phyloP scores from a whole-genome alignment of 306 rosid genomes.

The Sicyos edulis region DNA sequence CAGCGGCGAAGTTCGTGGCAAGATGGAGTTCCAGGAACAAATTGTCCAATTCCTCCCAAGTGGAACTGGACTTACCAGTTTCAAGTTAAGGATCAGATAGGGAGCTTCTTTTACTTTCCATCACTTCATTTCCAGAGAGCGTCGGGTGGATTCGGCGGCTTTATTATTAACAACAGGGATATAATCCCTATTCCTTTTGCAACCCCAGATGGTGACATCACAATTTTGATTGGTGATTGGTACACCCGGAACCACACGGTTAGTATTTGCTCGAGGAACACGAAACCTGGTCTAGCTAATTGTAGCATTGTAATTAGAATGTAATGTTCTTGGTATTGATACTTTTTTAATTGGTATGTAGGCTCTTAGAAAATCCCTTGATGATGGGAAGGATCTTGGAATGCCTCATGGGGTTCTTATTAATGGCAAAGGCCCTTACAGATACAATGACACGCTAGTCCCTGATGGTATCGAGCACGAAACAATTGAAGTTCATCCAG shows the following conservation, averaged over 20 bases:
- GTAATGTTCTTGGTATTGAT: constrained; percentile 17
- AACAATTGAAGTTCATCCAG: constrained; percentile 71
- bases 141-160: constrained; percentile 82
- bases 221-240: constrained; percentile 82
- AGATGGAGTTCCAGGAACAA: constrained; percentile 90
- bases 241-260: constrained; percentile 84
- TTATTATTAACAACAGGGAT: constrained; percentile 55
- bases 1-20: constrained; percentile 88
- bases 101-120: no score
- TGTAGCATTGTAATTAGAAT: constrained; percentile 2
- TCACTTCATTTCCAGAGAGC: constrained; percentile 55
- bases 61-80: constrained; percentile 54
- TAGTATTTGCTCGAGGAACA: constrained; percentile 30
- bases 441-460: constrained; percentile 79
- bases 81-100: no score
- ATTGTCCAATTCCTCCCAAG: constrained; percentile 92
- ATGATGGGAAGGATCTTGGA: constrained; percentile 86
- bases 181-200: constrained; percentile 77
- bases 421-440: constrained; percentile 91
- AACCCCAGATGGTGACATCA: constrained; percentile 69
- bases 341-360: constrained; percentile 32
- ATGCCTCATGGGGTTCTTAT: constrained; percentile 95
- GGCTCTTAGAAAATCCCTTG: constrained; percentile 77
- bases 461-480: constrained; percentile 70
- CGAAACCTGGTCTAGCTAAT: not conserved